phyloP scores from a whole-genome alignment of 306 rosid genomes.

The Quercus agrifolia region DNA sequence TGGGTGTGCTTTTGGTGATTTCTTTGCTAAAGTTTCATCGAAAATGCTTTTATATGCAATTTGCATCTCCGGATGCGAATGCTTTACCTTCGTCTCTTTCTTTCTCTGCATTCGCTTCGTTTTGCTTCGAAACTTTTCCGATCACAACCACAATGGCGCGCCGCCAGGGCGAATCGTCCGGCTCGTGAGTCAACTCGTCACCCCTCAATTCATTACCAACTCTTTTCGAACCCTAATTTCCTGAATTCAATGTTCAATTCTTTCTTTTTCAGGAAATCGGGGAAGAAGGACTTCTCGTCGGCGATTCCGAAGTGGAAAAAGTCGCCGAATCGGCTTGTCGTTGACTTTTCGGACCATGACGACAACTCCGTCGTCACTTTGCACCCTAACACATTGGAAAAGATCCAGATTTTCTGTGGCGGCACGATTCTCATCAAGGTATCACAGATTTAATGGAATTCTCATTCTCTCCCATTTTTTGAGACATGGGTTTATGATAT shows the following conservation, averaged over 20 bases:
- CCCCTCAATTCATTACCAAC: neutral
- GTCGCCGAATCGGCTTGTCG: conserved; percentile 46
- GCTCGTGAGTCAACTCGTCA: conserved; percentile 39
- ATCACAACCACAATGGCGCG: conserved; percentile 28
- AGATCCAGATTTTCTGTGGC: conserved; percentile 43
- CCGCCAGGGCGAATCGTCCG: conserved; percentile 48
- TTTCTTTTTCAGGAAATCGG: conserved; percentile 29
- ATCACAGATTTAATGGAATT: too few relatives aligned
- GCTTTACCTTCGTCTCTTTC: too few relatives aligned
- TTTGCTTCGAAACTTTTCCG: neutral
- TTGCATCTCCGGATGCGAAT: too few relatives aligned
- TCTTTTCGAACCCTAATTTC: neutral
- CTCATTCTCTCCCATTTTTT: too few relatives aligned
- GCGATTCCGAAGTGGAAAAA: conserved; percentile 52
- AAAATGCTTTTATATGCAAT: too few relatives aligned
- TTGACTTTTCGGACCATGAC: conserved; percentile 40
- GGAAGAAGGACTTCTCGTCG: conserved; percentile 51
- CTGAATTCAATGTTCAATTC: neutral
- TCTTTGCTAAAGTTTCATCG: too few relatives aligned
- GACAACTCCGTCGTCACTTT: conserved; percentile 51
- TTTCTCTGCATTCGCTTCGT: neutral
- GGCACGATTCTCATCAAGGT: conserved; percentile 48
- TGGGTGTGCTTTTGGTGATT: too few relatives aligned
- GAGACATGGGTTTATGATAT: too few relatives aligned
- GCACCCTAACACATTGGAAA: conserved; percentile 52